Base-by-base conservation (phyloP, 495 filamentous ascomycete species). In the Staphylotrichum longicolle region DNA sequence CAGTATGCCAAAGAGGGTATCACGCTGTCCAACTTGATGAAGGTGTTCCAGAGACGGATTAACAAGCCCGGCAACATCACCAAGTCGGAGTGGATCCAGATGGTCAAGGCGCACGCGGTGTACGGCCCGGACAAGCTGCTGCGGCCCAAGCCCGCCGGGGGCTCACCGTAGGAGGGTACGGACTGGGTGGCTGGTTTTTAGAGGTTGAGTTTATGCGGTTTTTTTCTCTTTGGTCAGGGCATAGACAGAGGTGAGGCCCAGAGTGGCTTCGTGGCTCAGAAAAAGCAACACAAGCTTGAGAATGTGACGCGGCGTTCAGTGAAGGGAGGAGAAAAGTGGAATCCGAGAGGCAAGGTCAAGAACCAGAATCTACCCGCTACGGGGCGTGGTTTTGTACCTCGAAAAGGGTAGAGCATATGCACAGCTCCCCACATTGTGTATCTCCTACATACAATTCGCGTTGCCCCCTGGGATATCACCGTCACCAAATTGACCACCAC, bases 1-100 rank as follows among this genome's bases (percentile, higher is more conserved):
- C 83, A 82, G 2, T 54, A 65, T 42, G 54, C 63, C 80, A 92
- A 48, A 66, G 52, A 72, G 5, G 91, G 90, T 37, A 88, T 93
- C 51, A 74, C 78, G 2, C 85, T 91, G 55, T 75, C 71, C 42
- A 77, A 80, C 5, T 72, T 93, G n/a, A 72, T 91, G 37, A 80
- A 73, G 27, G 74, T 76, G 30, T 93, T 93, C 76, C 79, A 82
- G 35, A 74, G 76, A 42, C 81, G 85, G 15, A 76, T 89, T 47
- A 80, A 81, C 9, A 79, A 78, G 48, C 69, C 73, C 10, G 68
- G 74, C 20, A 69, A 72, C n/a, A 65, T 72, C 32, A 66, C 70
- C 27, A 75, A 74, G 62, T 71, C 68, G 58, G 72, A 77, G 15
- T 87, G 87, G 72, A 78, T 85, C 20, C 66, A 70, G 27, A 46